A percentile compares a stretch with the other conserved stretches of the same genome.
These are phyloP conservation scores for Leucocoprinus sp. DNA, from an alignment of 768 basidiomycete species.

Conservation along the genomic window DNA sequence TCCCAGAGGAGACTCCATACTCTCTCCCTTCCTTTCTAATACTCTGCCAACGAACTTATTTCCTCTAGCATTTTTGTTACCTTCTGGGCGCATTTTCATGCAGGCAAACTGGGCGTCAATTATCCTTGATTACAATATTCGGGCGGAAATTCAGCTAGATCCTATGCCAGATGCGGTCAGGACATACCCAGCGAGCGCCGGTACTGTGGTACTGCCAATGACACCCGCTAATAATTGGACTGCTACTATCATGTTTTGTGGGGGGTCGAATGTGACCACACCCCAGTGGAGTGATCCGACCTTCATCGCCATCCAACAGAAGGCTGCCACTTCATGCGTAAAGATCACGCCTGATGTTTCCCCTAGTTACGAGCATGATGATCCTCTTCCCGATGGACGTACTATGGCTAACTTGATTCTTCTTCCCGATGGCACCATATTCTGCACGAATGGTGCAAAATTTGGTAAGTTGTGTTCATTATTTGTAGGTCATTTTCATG, in stretches of 20 bases:
- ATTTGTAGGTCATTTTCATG: background rate
- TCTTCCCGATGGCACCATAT: slow-evolving; percentile 60
- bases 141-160: slow-evolving; percentile 47
- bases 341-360: slow-evolving; percentile 65
- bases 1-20: slow-evolving; percentile 39
- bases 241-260: slow-evolving; percentile 77
- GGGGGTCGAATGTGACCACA: slow-evolving; percentile 53
- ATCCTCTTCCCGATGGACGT: slow-evolving; percentile 55
- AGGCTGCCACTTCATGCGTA: slow-evolving; percentile 68
- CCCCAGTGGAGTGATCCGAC: slow-evolving; percentile 18
- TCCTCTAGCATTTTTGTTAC: slow-evolving; percentile 65
- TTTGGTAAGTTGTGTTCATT: slow-evolving; percentile 35
- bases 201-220: slow-evolving; percentile 68
- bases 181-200: slow-evolving; percentile 71
- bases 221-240: slow-evolving; percentile 79
- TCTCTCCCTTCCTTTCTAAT: slow-evolving; percentile 55
- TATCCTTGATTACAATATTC: slow-evolving; percentile 52
- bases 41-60: slow-evolving; percentile 71
- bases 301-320: slow-evolving; percentile 41
- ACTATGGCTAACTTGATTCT: slow-evolving; percentile 66
- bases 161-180: slow-evolving; percentile 59
- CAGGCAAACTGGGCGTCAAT: slow-evolving; percentile 57
- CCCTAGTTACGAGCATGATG: slow-evolving; percentile 50
- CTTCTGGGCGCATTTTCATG: slow-evolving; percentile 51
- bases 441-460: slow-evolving; percentile 59